phyloP scores from a whole-genome alignment of 169 alveolate genomes.

The Babesia ovata region DNA sequence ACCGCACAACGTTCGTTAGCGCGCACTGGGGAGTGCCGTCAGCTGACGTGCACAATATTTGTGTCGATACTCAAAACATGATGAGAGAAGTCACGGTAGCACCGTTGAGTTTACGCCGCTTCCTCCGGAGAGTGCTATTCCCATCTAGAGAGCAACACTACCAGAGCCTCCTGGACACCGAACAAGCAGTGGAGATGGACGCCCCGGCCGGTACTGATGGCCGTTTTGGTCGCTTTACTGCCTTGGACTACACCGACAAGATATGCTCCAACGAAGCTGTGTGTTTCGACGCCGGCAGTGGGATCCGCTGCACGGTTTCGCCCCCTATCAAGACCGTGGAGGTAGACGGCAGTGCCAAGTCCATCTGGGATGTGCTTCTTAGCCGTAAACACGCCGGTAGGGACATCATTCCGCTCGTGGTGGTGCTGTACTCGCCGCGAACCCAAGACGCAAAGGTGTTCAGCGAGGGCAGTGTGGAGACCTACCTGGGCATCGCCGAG shows the following conservation, averaged over 20 bases:
- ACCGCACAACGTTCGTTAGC: constrained; percentile 55
- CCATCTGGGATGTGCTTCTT: constrained; percentile 50
- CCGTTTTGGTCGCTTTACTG: constrained; percentile 27
- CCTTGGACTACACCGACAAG: constrained; percentile 30
- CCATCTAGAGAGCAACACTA: constrained; percentile 3
- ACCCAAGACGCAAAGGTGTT: constrained; percentile 59
- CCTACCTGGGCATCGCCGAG: constrained; percentile 67
- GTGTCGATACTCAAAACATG: constrained; percentile 4
- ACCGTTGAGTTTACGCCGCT: not conserved
- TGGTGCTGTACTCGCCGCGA: constrained; percentile 64
- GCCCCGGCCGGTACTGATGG: constrained; percentile 1
- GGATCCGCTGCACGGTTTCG: constrained; percentile 28
- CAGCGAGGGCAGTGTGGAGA: constrained; percentile 60
- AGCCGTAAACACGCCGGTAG: not conserved
- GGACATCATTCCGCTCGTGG: constrained; percentile 54
- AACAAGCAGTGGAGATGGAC: not conserved
- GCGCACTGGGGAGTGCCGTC: constrained; percentile 72
- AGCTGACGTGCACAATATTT: constrained; percentile 14
- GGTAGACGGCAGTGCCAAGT: constrained; percentile 12
- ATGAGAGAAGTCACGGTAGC: not conserved
- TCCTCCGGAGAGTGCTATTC: not conserved
- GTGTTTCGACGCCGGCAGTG: constrained; percentile 52
- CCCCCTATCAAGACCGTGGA: constrained; percentile 48
- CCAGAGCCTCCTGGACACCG: constrained; percentile 35
- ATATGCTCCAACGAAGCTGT: constrained; percentile 53